Conservation (phyloP, 2,329 filamentous ascomycete genomes). For the Claviceps fusiformis region DNA sequence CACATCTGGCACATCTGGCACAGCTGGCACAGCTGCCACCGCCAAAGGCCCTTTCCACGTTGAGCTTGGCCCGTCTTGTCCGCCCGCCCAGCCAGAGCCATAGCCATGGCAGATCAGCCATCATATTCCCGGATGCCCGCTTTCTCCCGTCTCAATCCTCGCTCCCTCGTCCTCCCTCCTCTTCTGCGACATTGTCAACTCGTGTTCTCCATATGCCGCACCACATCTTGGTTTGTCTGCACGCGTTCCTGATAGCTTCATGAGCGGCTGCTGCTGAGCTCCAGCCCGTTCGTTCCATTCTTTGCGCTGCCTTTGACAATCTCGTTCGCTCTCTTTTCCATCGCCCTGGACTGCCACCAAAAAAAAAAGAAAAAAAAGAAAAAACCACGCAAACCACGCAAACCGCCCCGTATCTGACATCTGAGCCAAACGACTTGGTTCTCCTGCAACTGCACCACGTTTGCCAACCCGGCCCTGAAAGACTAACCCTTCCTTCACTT, state of each 20-base stretch:
- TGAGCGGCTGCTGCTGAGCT: constrained; percentile 4
- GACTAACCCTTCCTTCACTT: too few species aligned
- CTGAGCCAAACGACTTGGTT: too few species aligned
- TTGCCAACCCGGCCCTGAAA: too few species aligned
- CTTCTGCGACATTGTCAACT: neutral
- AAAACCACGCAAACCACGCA: neutral
- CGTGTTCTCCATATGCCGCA: neutral
- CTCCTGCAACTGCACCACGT: too few species aligned
- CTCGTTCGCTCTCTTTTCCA: neutral
- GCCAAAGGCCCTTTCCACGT: too few species aligned
- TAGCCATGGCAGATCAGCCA: too few species aligned
- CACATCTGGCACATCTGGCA: neutral
- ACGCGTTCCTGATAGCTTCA: constrained; percentile 2
- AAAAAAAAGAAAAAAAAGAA: neutral
- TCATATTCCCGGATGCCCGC: neutral
- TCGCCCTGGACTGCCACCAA: too few species aligned
- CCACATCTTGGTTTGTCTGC: neutral
- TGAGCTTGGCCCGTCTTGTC: neutral
- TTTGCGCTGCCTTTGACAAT: constrained; percentile 3
- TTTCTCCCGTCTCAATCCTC: neutral
- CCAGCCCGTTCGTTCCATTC: constrained; percentile 7
- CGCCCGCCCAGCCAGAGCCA: neutral
- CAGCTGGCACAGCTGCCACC: neutral
- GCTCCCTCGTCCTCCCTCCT: neutral
- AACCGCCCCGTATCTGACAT: too few species aligned